These are phyloP conservation scores for Alternaria sp. DNA, from an alignment of 2,329 filamentous ascomycete genomes.

Conservation along the genomic window DNA sequence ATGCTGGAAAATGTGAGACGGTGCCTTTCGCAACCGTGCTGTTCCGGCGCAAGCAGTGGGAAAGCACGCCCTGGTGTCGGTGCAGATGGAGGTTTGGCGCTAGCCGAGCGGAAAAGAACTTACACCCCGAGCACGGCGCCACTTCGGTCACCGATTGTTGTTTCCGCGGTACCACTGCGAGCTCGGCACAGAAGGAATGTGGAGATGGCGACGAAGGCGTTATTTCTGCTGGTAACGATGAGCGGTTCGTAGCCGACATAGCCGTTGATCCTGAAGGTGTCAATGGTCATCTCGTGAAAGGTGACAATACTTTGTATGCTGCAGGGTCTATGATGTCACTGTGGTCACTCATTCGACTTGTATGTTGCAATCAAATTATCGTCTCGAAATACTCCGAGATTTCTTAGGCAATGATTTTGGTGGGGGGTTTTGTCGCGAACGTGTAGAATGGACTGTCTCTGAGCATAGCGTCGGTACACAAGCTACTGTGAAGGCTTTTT, in stretches of 20 bases:
- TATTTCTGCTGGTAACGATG: not conserved
- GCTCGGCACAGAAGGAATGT: not conserved
- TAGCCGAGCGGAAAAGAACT: constrained; percentile 17
- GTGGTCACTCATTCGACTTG: not conserved
- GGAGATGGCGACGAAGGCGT: not conserved
- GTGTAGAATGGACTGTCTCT: not conserved
- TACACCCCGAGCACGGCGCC: constrained; percentile 8
- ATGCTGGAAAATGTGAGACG: not conserved
- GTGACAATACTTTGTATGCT: not conserved
- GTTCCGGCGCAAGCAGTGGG: constrained; percentile 13
- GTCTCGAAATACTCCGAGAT: not conserved
- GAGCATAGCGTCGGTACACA: not conserved
- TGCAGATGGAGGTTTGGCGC: not conserved
- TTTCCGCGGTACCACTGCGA: not conserved
- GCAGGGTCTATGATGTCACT: not conserved
- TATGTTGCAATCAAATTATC: not conserved
- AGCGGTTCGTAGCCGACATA: not conserved
- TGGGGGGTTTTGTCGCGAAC: not conserved
- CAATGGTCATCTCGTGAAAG: not conserved
- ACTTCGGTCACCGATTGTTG: constrained; percentile 4
- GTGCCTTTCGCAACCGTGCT: constrained; percentile 12
- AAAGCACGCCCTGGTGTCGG: not conserved
- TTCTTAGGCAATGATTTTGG: not conserved
- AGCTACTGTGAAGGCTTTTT: not conserved
- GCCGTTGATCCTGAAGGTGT: not conserved